Evolutionary conservation across 805 yeast species (phyloP).

Genomic region (Blastobotrys muscicola): DNA sequence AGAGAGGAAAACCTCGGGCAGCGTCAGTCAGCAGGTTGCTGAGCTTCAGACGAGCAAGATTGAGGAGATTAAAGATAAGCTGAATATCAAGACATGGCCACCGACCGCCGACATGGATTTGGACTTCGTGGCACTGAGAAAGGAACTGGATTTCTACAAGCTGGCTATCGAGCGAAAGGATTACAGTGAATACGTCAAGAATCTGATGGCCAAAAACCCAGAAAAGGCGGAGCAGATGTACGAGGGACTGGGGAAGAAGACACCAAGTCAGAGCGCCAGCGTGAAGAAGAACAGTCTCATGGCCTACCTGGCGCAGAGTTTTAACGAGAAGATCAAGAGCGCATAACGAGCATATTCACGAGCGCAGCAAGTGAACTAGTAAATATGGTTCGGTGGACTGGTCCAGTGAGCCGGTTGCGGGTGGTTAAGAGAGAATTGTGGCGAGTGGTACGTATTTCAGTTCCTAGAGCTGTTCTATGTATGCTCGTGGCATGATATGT

Average conservation of each 20-base stretch:
- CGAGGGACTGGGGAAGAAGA: constrained; percentile 28
- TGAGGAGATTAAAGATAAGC: constrained; percentile 29
- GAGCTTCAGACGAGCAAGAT: neutral
- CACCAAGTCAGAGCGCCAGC: constrained; percentile 35
- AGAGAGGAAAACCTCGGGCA: neutral
- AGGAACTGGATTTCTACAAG: constrained; percentile 30
- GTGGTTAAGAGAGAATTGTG: no score
- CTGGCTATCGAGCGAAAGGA: constrained; percentile 22
- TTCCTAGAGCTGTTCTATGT: no score
- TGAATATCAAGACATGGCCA: constrained; percentile 40
- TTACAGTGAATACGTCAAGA: constrained; percentile 17
- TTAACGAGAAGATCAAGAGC: constrained; percentile 6
- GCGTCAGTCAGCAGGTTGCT: constrained; percentile 19
- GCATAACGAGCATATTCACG: no score
- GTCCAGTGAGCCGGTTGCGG: no score
- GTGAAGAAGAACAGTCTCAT: constrained; percentile 65
- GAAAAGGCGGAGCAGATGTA: constrained; percentile 32
- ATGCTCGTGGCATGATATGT: no score
- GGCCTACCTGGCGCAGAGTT: constrained; percentile 42
- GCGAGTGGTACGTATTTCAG: no score
- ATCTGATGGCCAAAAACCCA: constrained; percentile 26
- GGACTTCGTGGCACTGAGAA: constrained; percentile 32
- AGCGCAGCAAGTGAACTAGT: no score
- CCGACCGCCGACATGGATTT: constrained; percentile 33
- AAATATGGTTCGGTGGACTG: no score